Conservation (phyloP, 495 filamentous ascomycete species). For the Trypethelium eluteriae region DNA sequence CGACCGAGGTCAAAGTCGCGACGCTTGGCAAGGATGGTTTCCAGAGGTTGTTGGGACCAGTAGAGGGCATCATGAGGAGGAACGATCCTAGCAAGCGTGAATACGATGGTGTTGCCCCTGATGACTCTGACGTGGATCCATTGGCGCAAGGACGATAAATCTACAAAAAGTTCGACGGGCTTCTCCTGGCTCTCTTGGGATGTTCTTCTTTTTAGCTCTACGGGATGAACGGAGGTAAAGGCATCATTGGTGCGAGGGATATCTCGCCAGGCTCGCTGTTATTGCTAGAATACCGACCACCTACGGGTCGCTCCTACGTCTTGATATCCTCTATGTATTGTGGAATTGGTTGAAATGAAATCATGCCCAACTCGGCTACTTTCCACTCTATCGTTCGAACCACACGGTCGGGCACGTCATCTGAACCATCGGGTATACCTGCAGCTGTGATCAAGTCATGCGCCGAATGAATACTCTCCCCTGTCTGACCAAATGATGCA, state of each 20-base stretch:
- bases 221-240: not conserved
- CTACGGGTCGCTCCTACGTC: slow-evolving; percentile 5
- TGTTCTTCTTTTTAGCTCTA: not conserved
- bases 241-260: not conserved
- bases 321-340: slow-evolving; percentile 8
- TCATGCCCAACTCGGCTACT: not conserved
- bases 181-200: not conserved
- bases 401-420: not conserved
- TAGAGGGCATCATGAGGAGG: slow-evolving; percentile 89
- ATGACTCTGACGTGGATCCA: not conserved
- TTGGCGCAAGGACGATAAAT: slow-evolving; percentile 6
- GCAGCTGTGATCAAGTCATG: not conserved
- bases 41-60: slow-evolving; percentile 83
- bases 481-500: not conserved
- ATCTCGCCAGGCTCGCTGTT: not conserved
- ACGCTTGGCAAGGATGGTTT: slow-evolving; percentile 89
- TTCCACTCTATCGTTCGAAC: not conserved
- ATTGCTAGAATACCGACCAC: slow-evolving; percentile 11
- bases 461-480: not conserved
- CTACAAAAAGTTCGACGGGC: not conserved
- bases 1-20: slow-evolving; percentile 87
- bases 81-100: slow-evolving; percentile 48
- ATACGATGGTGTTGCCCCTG: not conserved
- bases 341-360: not conserved
- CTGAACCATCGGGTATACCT: not conserved